Evolutionary conservation across 2,329 filamentous ascomycete species (phyloP).

Genomic region (Colletotrichum chlorophyti): DNA sequence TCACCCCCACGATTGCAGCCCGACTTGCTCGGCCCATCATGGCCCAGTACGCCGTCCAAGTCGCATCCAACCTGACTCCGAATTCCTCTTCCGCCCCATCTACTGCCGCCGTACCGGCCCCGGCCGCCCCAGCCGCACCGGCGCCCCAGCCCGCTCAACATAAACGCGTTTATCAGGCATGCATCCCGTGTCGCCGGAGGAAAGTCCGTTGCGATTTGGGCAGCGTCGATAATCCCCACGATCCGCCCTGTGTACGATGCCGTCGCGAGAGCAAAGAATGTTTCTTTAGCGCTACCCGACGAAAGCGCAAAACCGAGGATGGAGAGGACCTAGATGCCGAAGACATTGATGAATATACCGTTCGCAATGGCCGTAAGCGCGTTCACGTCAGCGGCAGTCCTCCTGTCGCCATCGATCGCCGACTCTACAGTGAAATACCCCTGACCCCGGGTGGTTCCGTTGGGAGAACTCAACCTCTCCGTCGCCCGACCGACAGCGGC

Average conservation of each 20-base stretch:
- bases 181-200: conserved; percentile 66
- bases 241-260: conserved; percentile 93
- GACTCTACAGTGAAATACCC: conserved; percentile 60
- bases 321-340: conserved; percentile 52
- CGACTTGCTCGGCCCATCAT: conserved; percentile 31
- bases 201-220: conserved; percentile 70
- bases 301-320: conserved; percentile 83
- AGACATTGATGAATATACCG: conserved; percentile 69
- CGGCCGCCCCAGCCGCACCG: conserved; percentile 12
- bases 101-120: conserved; percentile 19
- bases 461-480: conserved; percentile 71
- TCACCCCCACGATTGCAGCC: conserved; percentile 23
- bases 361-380: conserved; percentile 77
- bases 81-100: conserved; percentile 29
- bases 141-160: conserved; percentile 46
- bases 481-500: conserved; percentile 59
- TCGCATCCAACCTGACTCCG: conserved; percentile 24
- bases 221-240: conserved; percentile 90
- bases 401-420: conserved; percentile 49
- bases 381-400: conserved; percentile 56
- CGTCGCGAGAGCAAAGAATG: conserved; percentile 95
- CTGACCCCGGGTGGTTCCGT: conserved; percentile 71
- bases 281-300: conserved; percentile 92
- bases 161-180: conserved; percentile 69
- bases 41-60: conserved; percentile 33